Evolutionary conservation across 768 basidiomycete genomes (phyloP), one percentile per base, ranked within the genome.

Genomic region (Auriscalpium orientale): DNA sequence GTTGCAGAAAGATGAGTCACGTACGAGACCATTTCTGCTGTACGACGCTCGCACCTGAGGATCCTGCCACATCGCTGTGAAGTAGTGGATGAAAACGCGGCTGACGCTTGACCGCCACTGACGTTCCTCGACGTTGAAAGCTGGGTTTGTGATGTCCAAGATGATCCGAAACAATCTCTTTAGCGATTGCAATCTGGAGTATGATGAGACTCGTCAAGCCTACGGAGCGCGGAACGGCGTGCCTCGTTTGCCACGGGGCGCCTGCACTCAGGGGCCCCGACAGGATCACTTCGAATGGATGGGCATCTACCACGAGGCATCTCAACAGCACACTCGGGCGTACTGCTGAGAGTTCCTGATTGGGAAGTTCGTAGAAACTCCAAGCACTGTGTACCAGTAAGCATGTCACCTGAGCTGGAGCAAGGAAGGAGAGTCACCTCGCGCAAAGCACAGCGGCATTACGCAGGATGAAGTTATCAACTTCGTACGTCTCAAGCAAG

Each of bases 401-500:
- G 38, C 21, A 34, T 35, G 46, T 45, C 52, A 45, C 55, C 56
- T 50, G 22, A 34, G 51, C 38, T 28, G 5, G 28, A 28, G 28
- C 28, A 37, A 45, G 4, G 7, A n/a, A 48, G 8, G 12, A 8
- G 37, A 36, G 21, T 46, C 33, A 47, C 88, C 86, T 87, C 33
- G 71, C 66, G 22, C 77, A 76, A n/a, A 91, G 70, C 16, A 81
- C 65, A 44, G 69, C 67, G 12, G 79, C 82, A 59, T 88, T 87
- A 48, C 79, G 77, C 35, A 88, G 66, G 34, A 89, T 76, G 61
- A 89, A 88, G 65, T 87, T 86, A 62, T 88, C 86, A 2, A 85
- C 74, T 68, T 88, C 88, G 60, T 85, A 78, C 1, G 80, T 65
- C 61, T 86, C 84, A 54, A 90, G 65, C 43, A 81, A 76, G 1